Conservation (phyloP, 2,329 filamentous ascomycete species). For the Botrytis sinoallii region DNA sequence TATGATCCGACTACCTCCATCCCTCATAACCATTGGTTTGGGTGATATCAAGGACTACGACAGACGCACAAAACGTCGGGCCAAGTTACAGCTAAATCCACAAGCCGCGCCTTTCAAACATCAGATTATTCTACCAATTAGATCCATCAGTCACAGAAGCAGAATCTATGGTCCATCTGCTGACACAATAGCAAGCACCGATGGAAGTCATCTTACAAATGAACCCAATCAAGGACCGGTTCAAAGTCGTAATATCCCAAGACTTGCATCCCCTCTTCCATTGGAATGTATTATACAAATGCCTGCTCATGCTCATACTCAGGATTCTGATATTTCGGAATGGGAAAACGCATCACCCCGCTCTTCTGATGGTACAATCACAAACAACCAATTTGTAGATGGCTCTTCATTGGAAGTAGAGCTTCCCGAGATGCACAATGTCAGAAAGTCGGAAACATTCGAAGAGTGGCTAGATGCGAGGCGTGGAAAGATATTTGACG, state of each 20-base stretch:
- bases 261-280: slow-evolving; percentile 1
- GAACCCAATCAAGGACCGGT: not conserved
- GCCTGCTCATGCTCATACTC: not conserved
- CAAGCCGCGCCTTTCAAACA: not conserved
- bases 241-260: not conserved
- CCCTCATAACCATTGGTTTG: slow-evolving; percentile 29
- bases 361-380: not conserved
- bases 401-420: not conserved
- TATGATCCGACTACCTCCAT: slow-evolving; percentile 34
- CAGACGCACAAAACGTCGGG: slow-evolving; percentile 22
- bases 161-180: not conserved
- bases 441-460: not conserved
- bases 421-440: not conserved
- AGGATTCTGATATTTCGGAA: not conserved
- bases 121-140: slow-evolving; percentile 10
- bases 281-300: not conserved
- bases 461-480: slow-evolving; percentile 6
- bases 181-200: slow-evolving; percentile 6
- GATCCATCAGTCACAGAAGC: not conserved
- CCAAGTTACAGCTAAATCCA: not conserved
- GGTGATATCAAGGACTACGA: slow-evolving; percentile 33
- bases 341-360: not conserved
- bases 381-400: not conserved
- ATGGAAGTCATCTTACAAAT: slow-evolving; percentile 13
- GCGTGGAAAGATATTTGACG: not conserved